Evolutionary conservation across 345 rosid genomes (phyloP).

Genomic region (Melastoma malabathricum): DNA sequence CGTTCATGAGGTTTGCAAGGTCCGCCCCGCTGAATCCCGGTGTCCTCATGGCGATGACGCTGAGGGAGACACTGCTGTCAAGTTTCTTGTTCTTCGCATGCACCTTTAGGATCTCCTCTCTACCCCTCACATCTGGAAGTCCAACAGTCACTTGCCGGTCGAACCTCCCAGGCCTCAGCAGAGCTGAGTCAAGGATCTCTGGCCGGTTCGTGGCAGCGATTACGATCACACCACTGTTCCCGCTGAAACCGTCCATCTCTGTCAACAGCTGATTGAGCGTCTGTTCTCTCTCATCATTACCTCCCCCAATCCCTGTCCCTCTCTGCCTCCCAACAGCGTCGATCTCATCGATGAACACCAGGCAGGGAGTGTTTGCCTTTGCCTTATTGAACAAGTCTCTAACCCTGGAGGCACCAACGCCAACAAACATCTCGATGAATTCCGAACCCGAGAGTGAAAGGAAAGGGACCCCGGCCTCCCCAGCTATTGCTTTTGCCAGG

Average conservation of each 20-base stretch:
- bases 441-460: slow-evolving; percentile 62
- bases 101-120: slow-evolving; percentile 64
- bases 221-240: slow-evolving; percentile 54
- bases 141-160: slow-evolving; percentile 61
- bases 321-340: slow-evolving; percentile 76
- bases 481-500: slow-evolving; percentile 67
- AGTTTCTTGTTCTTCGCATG: slow-evolving; percentile 62
- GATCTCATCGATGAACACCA: slow-evolving; percentile 72
- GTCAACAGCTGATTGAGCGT: slow-evolving; percentile 70
- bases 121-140: slow-evolving; percentile 57
- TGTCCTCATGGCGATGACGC: slow-evolving; percentile 55
- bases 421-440: slow-evolving; percentile 77
- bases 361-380: slow-evolving; percentile 51
- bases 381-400: slow-evolving; percentile 75
- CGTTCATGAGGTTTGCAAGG: slow-evolving; percentile 69
- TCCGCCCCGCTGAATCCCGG: slow-evolving; percentile 84
- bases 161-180: slow-evolving; percentile 69
- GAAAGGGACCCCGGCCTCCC: slow-evolving; percentile 76
- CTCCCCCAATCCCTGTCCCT: slow-evolving; percentile 80
- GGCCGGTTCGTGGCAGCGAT: slow-evolving; percentile 76
- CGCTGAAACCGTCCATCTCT: slow-evolving; percentile 65
- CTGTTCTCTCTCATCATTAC: slow-evolving; percentile 77
- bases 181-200: slow-evolving; percentile 60
- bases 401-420: slow-evolving; percentile 65
- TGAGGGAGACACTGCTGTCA: slow-evolving; percentile 35